These are phyloP conservation scores for Kluyveromyces lactis DNA, from an alignment of 805 yeast species.

Conservation along the genomic window DNA sequence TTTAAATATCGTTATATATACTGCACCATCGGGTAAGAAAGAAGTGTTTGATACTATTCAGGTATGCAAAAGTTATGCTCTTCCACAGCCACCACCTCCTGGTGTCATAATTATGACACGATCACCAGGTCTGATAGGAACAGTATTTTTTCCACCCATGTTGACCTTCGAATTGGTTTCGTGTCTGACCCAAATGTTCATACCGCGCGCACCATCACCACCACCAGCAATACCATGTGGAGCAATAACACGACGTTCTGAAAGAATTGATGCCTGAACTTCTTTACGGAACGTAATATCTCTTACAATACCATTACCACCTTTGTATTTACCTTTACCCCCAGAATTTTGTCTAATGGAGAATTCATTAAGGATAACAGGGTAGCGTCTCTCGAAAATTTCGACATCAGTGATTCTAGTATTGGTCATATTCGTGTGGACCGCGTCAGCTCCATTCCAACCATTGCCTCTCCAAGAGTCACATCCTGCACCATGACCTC, in stretches of 20 bases:
- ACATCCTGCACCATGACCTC: constrained; percentile 82
- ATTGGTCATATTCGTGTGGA: constrained; percentile 90
- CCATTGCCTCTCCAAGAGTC: constrained; percentile 48
- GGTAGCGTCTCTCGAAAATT: constrained; percentile 80
- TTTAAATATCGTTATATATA: no score
- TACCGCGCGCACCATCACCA: constrained; percentile 62
- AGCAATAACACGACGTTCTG: constrained; percentile 76
- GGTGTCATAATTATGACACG: constrained; percentile 63
- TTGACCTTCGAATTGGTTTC: constrained; percentile 31
- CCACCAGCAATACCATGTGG: constrained; percentile 91
- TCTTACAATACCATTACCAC: constrained; percentile 83
- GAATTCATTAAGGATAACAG: constrained; percentile 68
- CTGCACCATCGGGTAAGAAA: no score
- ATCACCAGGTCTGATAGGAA: constrained; percentile 52
- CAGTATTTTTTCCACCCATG: constrained; percentile 68
- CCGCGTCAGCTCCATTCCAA: constrained; percentile 84
- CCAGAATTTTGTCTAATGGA: constrained; percentile 69
- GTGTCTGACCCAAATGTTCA: constrained; percentile 44
- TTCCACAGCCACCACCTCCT: constrained; percentile 68
- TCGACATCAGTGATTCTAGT: constrained; percentile 91
- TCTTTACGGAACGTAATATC: constrained; percentile 73
- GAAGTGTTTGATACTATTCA: no score
- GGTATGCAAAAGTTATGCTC: no score
- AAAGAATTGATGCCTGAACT: constrained; percentile 68
- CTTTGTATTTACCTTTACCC: constrained; percentile 61